These are phyloP conservation scores for Marasmius fiardii DNA, from an alignment of 1,284 basidiomycete genomes.

Conservation along the genomic window DNA sequence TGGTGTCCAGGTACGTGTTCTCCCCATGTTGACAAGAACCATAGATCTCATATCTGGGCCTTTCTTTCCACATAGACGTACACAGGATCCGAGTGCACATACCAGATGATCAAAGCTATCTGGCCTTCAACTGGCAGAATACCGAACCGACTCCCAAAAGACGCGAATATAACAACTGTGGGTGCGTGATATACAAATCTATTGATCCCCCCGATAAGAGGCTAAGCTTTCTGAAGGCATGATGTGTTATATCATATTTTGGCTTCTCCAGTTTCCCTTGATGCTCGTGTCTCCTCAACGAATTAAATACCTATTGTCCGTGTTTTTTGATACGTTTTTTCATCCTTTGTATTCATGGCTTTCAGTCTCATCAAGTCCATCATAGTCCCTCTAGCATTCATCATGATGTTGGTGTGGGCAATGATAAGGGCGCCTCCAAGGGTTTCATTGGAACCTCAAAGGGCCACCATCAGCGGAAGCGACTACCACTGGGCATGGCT, in stretches of 20 bases:
- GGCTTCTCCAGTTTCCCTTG: conserved; percentile 72
- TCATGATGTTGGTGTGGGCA: conserved; percentile 75
- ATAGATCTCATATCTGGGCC: not conserved
- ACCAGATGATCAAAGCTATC: conserved; percentile 76
- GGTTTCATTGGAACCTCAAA: conserved; percentile 45
- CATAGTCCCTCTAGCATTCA: conserved; percentile 63
- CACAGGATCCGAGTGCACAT: conserved; percentile 61
- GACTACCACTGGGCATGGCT: conserved; percentile 72
- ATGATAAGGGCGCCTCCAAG: conserved; percentile 61
- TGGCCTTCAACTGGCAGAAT: conserved; percentile 69
- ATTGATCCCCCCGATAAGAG: not conserved
- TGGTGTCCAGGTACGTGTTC: conserved; percentile 42
- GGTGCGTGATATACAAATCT: conserved; percentile 31
- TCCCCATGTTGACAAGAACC: not conserved
- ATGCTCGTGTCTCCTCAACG: conserved; percentile 74
- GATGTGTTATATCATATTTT: conserved; percentile 79
- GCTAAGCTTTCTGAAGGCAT: conserved; percentile 36
- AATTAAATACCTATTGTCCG: conserved; percentile 75
- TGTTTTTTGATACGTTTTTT: conserved; percentile 29
- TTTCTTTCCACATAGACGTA: conserved; percentile 41
- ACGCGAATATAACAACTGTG: conserved; percentile 61
- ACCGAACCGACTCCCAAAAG: conserved; percentile 58
- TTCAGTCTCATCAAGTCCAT: conserved; percentile 53
- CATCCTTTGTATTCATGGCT: not conserved
- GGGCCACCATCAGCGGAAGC: conserved; percentile 44